A percentile compares a stretch with the other conserved stretches of the same genome.
Evolutionary conservation across 192 early-diverging fungal species (phyloP).

Genomic region (Backusella macrospora): DNA sequence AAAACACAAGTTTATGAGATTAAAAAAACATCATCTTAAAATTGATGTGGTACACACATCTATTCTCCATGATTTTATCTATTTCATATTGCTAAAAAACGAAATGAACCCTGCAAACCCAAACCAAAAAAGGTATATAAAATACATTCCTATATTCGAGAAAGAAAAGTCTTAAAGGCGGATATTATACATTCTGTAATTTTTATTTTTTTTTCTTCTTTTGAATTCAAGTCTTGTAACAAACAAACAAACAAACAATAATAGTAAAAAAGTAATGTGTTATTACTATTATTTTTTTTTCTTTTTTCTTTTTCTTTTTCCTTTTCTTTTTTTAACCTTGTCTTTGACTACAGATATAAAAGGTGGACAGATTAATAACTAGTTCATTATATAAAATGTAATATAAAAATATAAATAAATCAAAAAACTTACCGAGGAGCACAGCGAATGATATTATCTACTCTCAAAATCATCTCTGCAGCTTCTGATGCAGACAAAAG

Average conservation of each 20-base stretch:
- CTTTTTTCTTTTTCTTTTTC: not conserved
- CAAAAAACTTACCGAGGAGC: conserved; percentile 54
- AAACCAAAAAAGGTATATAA: too few relatives aligned
- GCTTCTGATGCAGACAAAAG: conserved; percentile 93
- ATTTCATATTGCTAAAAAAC: too few relatives aligned
- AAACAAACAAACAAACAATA: not conserved
- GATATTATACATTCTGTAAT: not conserved
- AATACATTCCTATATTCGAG: not conserved
- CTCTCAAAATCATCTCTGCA: conserved; percentile 95
- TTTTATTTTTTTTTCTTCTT: not conserved
- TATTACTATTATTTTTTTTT: not conserved
- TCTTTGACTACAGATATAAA: not conserved
- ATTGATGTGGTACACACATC: too few relatives aligned
- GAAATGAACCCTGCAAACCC: too few relatives aligned
- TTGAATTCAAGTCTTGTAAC: conserved; percentile 1
- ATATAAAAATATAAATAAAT: not conserved
- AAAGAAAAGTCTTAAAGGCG: not conserved
- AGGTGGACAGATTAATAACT: not conserved
- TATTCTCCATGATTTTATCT: too few relatives aligned
- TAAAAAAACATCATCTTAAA: too few relatives aligned
- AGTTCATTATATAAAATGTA: not conserved
- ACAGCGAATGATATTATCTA: conserved; percentile 97
- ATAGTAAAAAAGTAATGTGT: too few relatives aligned
- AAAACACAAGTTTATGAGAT: too few relatives aligned
- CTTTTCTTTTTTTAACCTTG: too few relatives aligned